Base-by-base conservation (phyloP, 306 rosid species). In the Ziziphus jujuba region DNA sequence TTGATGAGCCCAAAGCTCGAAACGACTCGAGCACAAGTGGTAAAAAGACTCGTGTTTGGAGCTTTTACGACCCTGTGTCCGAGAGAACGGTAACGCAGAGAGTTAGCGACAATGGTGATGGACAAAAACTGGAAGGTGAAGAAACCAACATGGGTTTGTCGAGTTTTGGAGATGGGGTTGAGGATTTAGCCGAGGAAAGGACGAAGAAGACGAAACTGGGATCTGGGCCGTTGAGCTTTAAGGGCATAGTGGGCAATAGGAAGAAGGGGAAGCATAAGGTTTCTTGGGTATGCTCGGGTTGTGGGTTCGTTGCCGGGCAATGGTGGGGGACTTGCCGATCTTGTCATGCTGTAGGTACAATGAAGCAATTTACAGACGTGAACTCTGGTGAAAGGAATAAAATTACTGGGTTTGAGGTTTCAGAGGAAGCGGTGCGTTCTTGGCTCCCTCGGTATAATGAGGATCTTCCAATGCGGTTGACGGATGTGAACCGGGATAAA, bases 321-420 rank as follows among this genome's bases (percentile, higher is more conserved):
- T 93, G 98, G 98, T 84, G 87, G 90, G 98, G 97, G 0, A 49
- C 59, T 48, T 93, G 98, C 72, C 81, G 81, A 34, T 62, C 77
- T 0, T 93, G 98, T 66, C 12, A 19, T 0, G 11, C 38, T 9
- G 12, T 56, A 28, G 87, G 85, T 2, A 80, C 89, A 0, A 66
- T 93, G 84, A 71, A 55, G 55, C 75, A 65, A 76, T 86, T 84
- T 72, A 71, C 72, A 7, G 96, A 77, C 12, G 72, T 67, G 5
- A 70, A 66, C 49, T 35, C 35, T 24, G 58, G 10, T 22, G 48
- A 13, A 36, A 75, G 48, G 24, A 76, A 63, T 20, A 69, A 59
- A 66, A 44, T 28, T 36, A 59, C 59, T 36, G 87, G 89, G 53
- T 62, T 76, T 45, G 69, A 79, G 19, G 73, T 76, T 74, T 82